Evolutionary conservation across 2,329 filamentous ascomycete species (phyloP).

Genomic region (Arthrobotrys musiformis): DNA sequence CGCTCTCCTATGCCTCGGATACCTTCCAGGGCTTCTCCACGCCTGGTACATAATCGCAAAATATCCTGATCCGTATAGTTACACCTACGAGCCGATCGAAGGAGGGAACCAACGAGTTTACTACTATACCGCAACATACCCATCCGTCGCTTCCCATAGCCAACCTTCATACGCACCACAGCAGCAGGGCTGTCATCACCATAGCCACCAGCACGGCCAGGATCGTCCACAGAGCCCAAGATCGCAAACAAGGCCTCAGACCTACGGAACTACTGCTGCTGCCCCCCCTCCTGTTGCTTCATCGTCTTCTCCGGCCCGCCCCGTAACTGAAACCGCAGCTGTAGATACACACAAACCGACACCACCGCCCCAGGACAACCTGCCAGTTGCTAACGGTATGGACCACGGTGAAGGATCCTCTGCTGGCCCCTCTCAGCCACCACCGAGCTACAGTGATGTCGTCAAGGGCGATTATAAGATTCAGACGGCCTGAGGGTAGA

Average conservation of each 20-base stretch:
- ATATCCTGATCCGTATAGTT: conserved; percentile 77
- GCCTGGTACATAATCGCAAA: conserved; percentile 98
- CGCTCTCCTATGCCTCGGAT: conserved; percentile 82
- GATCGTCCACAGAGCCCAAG: conserved; percentile 47
- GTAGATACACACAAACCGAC: conserved; percentile 57
- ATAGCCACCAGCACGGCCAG: conserved; percentile 22
- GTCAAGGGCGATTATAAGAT: conserved; percentile 92
- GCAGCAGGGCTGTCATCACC: conserved; percentile 57
- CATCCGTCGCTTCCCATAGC: conserved; percentile 61
- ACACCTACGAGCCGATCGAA: conserved; percentile 74
- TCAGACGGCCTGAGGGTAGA: conserved; percentile 68
- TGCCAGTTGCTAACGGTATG: conserved; percentile 61
- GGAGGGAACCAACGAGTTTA: conserved; percentile 76
- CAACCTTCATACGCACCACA: conserved; percentile 62
- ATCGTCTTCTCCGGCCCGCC: conserved; percentile 51
- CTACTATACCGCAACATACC: conserved; percentile 75
- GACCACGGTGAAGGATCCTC: conserved; percentile 63
- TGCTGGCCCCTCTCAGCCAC: conserved; percentile 63
- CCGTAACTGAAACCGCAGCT: conserved; percentile 51
- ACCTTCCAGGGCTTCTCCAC: conserved; percentile 88
- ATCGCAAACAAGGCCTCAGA: conserved; percentile 61
- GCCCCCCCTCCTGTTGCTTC: no score
- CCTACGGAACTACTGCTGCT: conserved; percentile 61
- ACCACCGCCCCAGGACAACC: conserved; percentile 61
- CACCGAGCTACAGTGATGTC: conserved; percentile 89